Conservation (phyloP, 148 eudicot genomes). For the Camellia sinensis region DNA sequence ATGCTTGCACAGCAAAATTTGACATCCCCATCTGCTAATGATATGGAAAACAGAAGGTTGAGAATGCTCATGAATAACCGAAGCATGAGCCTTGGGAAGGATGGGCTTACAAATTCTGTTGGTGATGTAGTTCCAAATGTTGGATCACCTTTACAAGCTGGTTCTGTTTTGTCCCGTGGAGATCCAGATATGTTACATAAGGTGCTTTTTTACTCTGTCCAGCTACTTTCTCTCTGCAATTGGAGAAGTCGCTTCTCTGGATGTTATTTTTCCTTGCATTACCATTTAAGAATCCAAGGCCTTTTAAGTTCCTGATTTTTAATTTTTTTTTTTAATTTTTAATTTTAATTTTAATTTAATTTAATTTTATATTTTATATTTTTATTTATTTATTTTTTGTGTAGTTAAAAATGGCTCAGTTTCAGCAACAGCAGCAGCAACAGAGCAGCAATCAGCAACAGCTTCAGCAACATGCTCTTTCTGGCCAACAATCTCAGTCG, state of each 20-base stretch:
- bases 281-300: not conserved
- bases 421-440: conserved; percentile 45
- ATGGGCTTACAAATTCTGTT: conserved; percentile 44
- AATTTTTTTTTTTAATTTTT: too few species aligned
- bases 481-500: conserved; percentile 54
- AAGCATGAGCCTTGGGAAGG: conserved; percentile 53
- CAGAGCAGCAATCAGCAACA: conserved; percentile 36
- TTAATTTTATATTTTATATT: too few species aligned
- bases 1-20: conserved; percentile 66
- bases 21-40: conserved; percentile 56
- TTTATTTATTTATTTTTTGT: not conserved
- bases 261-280: not conserved
- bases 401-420: conserved; percentile 62
- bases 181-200: conserved; percentile 55
- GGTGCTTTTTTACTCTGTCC: conserved; percentile 26
- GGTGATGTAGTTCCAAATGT: conserved; percentile 51
- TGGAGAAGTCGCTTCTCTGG: conserved; percentile 5
- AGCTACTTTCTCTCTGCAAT: not conserved
- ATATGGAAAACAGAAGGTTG: conserved; percentile 59
- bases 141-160: conserved; percentile 59
- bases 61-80: conserved; percentile 51
- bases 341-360: too few species aligned
- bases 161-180: conserved; percentile 55
- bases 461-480: conserved; percentile 53
- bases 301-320: not conserved